Base-by-base conservation (phyloP, 495 filamentous ascomycete species). In the Antarctomyces pellizariae region DNA sequence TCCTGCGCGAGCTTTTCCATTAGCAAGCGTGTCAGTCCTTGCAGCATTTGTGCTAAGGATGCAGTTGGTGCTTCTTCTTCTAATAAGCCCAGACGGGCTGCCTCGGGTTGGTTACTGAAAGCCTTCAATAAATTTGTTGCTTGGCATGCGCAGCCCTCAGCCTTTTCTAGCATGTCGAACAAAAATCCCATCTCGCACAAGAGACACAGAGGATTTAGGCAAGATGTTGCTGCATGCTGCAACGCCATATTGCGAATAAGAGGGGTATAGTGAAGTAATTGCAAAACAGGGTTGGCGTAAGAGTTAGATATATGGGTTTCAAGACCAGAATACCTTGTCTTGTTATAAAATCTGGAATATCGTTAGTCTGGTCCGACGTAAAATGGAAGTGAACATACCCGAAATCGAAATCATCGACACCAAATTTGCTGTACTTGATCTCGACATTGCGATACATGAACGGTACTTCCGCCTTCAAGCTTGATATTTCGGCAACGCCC, bases 321-420 rank as follows among this genome's bases (percentile, higher is more conserved):
- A 2, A 99, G 50, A 1, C 86, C 86, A 11, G 89, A 90, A 44
- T 76, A 91, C 23, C 41, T 51, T 0, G 86, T 93, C 33, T 77
- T 74, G 47, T 99, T 99, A 53, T 78, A 99, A 40, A 68, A 91
- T 25, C 82, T 89, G 34, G 13, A 1, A 11, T 14, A 17, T 28
- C 1, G 22, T 17, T 24, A 22, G 20, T 29, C 17, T 25, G 23
- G 3, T 24, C 3, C 15, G 10, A 22, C 10, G 12, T 9, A 7
- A 21, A 18, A 33, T 9, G 26, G 22, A 8, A 3, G 29, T 16
- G 8, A 1, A 41, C 65, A 46, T 50, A 91, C 75, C 68, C 67
- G 52, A 97, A 97, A 47, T 97, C 84, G 45, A 95, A 95, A 48
- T 95, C 89, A 40, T 92, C 80, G 2, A 99, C 78, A 7, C 86